Percentiles rank a stretch among this genome's conserved stretches.
Conservation (phyloP, 108 stramenopile genomes). For the Nitzschia inconspicua region DNA sequence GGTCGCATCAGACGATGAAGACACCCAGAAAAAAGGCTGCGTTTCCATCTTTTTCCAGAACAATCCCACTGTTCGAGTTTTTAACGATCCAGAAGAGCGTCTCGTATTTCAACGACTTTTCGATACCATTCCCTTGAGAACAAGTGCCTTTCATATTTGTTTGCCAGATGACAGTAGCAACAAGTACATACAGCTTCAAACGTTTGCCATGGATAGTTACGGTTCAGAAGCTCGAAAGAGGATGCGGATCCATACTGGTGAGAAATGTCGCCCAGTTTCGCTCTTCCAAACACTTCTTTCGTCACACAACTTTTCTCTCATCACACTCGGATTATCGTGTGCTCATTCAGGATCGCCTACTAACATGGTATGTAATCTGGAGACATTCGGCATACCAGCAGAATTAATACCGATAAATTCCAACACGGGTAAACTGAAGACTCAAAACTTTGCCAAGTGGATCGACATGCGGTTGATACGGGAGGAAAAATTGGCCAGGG, state of each 20-base stretch:
- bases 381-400: conserved; percentile 6
- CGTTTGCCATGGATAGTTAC: neutral
- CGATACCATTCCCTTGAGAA: conserved; percentile 1
- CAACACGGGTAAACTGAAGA: conserved; percentile 3
- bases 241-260: conserved; percentile 1
- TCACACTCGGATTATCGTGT: too few relatives aligned
- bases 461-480: conserved; percentile 2
- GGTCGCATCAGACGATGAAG: neutral
- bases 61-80: conserved; percentile 6
- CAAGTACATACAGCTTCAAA: neutral
- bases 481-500: conserved; percentile 1
- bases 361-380: too few relatives aligned
- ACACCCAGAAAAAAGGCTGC: conserved; percentile 3
- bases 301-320: too few relatives aligned
- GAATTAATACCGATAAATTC: conserved; percentile 1
- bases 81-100: too few relatives aligned
- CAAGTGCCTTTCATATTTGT: conserved; percentile 5
- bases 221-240: neutral
- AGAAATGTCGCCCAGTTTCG: too few relatives aligned
- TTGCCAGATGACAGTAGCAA: too few relatives aligned
- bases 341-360: too few relatives aligned
- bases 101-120: neutral
- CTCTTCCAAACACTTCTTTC: too few relatives aligned
- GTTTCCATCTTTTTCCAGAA: neutral
- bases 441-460: conserved; percentile 5